A percentile compares a stretch with the other conserved stretches of the same genome.
Evolutionary conservation across 2,329 filamentous ascomycete species (phyloP).

Genomic region (Aspergillus aculeatinus): DNA sequence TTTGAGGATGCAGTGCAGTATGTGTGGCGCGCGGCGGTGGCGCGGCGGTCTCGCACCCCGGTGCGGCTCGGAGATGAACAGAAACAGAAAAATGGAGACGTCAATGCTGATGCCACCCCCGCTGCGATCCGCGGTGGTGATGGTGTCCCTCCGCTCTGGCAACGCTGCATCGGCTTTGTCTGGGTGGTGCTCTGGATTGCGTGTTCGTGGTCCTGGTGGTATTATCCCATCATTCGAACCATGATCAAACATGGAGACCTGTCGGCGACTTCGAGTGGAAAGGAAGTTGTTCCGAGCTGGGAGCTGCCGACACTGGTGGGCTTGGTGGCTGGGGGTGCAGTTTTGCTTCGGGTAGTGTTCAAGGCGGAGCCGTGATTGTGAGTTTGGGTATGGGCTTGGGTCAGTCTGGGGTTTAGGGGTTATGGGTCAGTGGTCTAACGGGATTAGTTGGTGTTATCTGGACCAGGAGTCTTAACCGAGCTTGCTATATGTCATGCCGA

Average conservation of each 20-base stretch:
- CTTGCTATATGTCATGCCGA: too few species aligned
- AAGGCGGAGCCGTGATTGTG: background rate
- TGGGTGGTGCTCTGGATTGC: conserved; percentile 2
- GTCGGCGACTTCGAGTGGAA: background rate
- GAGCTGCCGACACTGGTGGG: background rate
- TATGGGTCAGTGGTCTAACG: too few species aligned
- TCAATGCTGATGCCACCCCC: background rate
- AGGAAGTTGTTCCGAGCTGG: background rate
- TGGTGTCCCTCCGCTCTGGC: background rate
- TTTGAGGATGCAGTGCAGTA: conserved; percentile 30
- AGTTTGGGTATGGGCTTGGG: too few species aligned
- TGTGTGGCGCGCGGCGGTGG: conserved; percentile 12
- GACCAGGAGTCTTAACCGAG: too few species aligned
- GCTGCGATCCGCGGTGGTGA: too few species aligned
- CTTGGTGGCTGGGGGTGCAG: background rate
- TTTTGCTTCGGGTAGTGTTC: background rate
- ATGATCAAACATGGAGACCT: background rate
- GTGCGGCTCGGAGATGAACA: too few species aligned
- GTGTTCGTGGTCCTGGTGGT: conserved; percentile 1
- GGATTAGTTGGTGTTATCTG: too few species aligned
- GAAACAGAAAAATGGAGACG: background rate
- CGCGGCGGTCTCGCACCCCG: too few species aligned
- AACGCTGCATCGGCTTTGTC: background rate
- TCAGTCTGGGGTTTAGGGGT: too few species aligned
- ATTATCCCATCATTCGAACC: conserved; percentile 1